Conservation (phyloP, 768 basidiomycete genomes). For the Gymnopilus junonius region DNA sequence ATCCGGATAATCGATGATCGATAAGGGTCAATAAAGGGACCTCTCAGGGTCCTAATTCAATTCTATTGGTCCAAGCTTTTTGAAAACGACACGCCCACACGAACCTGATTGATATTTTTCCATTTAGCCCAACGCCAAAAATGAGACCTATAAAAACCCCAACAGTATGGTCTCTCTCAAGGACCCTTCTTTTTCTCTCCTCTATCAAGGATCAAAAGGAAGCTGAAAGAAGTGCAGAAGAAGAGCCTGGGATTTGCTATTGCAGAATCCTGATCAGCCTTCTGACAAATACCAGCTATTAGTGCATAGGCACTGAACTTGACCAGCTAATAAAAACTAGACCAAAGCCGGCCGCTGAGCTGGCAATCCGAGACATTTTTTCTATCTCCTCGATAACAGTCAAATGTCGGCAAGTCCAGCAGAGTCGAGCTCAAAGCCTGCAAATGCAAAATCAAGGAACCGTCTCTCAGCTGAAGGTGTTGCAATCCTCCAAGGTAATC, state of each 20-base stretch:
- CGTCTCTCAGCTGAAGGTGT: not conserved
- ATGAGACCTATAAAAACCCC: slow-evolving; percentile 6
- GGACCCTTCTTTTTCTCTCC: slow-evolving; percentile 3
- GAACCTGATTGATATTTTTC: not conserved
- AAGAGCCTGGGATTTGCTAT: not conserved
- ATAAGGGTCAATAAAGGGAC: not conserved
- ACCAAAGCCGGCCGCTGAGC: not conserved
- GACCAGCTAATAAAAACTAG: not conserved
- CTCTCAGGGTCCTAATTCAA: not conserved
- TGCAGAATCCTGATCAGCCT: not conserved
- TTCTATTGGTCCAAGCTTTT: not conserved
- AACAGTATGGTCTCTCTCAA: not conserved
- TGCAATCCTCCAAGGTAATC: not conserved
- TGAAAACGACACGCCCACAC: not conserved
- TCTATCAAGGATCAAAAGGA: not conserved
- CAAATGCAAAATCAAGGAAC: not conserved
- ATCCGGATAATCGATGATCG: not conserved
- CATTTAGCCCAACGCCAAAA: not conserved
- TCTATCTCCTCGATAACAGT: not conserved
- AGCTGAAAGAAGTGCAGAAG: not conserved
- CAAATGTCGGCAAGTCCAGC: not conserved
- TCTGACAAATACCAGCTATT: not conserved
- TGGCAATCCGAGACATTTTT: not conserved
- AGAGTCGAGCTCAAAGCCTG: not conserved
- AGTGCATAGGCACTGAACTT: not conserved